Evolutionary conservation across 805 yeast species (phyloP), one percentile per base, ranked within the genome.

Genomic region (Sporopachydermia lactativora): DNA sequence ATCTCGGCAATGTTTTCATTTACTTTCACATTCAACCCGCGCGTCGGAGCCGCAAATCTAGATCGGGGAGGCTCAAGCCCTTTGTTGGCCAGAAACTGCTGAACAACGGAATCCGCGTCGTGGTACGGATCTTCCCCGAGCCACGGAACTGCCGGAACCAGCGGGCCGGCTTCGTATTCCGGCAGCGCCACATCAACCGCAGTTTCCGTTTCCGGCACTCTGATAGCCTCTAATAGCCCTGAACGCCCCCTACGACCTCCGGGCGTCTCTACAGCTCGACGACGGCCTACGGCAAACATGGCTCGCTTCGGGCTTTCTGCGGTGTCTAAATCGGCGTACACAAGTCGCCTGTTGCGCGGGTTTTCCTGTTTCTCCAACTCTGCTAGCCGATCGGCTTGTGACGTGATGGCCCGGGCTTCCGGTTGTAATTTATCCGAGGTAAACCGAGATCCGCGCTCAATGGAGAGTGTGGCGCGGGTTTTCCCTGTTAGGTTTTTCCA

Each of bases 401-500:
- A 65, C 17, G 79, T 50, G 2, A 78, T 60, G 1, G 95, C 95
- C 15, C 71, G 76, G 1, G 84, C 77, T 34, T 83, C 77, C 11
- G 67, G 58, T 45, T 81, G 80, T 4, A 88, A 55, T 41, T 64
- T 68, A 43, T 66, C 62, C 14, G 71, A 70, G 15, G 69, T 71
- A 52, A 89, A 86, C 38, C 85, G 59, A 2, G 68, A 71, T 0
- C 82, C 68, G 48, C 97, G 69, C 42, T 70, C 68, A 17, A 74
- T 59, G 52, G 95, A 78, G 45, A 82, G 71, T 40, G 80, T 77
- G 13, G 89, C 84, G 43, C 96, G 63, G 0, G 81, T 71, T 45
- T 79, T 79, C 0, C 95, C 81, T 0, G 92, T 85, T 34, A 78
- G 59, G n/a, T 73, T 72, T 49, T 81, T 79, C 96, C 96, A 88